A percentile compares a stretch with the other conserved stretches of the same genome.
These are phyloP conservation scores for Termitomyces sp. DNA, from an alignment of 768 basidiomycete species.

Conservation along the genomic window DNA sequence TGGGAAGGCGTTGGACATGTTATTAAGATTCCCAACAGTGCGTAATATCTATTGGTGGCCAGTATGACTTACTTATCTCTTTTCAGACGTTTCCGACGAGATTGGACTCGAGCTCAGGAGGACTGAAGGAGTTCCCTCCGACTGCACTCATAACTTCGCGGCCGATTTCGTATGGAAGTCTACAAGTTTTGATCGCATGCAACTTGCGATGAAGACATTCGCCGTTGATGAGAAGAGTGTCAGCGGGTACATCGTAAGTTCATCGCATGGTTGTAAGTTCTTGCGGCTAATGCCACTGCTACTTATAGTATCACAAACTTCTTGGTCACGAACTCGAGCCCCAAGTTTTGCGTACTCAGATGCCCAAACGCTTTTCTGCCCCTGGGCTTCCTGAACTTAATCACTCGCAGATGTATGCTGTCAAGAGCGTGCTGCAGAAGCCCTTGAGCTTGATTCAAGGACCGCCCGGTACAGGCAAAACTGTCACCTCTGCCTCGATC, in stretches of 20 bases:
- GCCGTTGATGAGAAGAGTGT: slow-evolving; percentile 99
- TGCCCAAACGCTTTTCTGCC: slow-evolving; percentile 97
- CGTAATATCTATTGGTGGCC: slow-evolving; percentile 20
- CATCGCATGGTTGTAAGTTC: neutral
- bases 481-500: slow-evolving; percentile 97
- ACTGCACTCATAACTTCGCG: slow-evolving; percentile 90
- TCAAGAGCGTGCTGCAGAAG: slow-evolving; percentile 98
- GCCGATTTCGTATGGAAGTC: slow-evolving; percentile 99
- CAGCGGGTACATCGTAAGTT: slow-evolving; percentile 90
- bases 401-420: slow-evolving; percentile 99
- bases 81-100: slow-evolving; percentile 94
- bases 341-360: slow-evolving; percentile 82
- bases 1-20: slow-evolving; percentile 99
- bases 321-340: slow-evolving; percentile 97
- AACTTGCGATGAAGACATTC: slow-evolving; percentile 99
- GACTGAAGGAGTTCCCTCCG: slow-evolving; percentile 89
- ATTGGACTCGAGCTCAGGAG: slow-evolving; percentile 89
- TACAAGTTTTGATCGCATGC: slow-evolving; percentile 99
- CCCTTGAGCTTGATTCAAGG: slow-evolving; percentile 97
- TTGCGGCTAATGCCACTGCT: slow-evolving; percentile 1
- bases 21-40: slow-evolving; percentile 98
- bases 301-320: slow-evolving; percentile 87
- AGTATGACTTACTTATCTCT: neutral
- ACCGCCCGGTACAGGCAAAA: slow-evolving; percentile 98
- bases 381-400: slow-evolving; percentile 97